Conservation (phyloP, 192 early-diverging fungal genomes). For the Dissophora ornata region DNA sequence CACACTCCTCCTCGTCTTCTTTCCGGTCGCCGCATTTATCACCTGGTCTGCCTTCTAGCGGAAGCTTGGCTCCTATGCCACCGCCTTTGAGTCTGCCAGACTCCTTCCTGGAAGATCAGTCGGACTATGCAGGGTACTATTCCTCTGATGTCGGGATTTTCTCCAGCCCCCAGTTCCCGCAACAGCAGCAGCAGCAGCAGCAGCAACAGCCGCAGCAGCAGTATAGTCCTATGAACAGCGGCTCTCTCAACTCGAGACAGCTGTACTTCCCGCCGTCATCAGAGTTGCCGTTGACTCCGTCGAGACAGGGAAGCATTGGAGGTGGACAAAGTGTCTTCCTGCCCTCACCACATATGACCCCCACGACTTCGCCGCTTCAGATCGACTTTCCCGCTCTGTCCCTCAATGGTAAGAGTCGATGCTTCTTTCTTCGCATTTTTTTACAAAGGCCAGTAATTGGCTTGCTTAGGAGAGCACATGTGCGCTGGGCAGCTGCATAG, state of each 20-base stretch:
- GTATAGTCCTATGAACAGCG: constrained; percentile 6
- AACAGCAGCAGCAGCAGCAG: constrained; percentile 1
- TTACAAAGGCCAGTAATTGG: too few species aligned
- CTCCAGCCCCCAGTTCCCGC: constrained; percentile 17
- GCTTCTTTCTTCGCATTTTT: too few species aligned
- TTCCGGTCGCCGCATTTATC: constrained; percentile 40
- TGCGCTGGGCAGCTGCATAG: too few species aligned
- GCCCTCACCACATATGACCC: constrained; percentile 45
- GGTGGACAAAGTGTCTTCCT: constrained; percentile 6
- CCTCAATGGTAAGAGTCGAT: constrained; percentile 35
- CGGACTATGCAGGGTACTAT: constrained; percentile 47
- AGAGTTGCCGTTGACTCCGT: constrained; percentile 2
- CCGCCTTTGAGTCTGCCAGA: constrained; percentile 43
- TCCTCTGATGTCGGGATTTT: constrained; percentile 47
- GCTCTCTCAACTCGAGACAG: constrained; percentile 9
- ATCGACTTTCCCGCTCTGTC: constrained; percentile 40
- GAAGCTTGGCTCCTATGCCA: constrained; percentile 6
- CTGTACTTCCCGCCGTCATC: neutral
- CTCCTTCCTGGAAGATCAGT: constrained; percentile 43
- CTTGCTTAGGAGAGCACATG: too few species aligned
- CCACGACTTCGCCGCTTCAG: constrained; percentile 31
- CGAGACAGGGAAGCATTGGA: constrained; percentile 6
- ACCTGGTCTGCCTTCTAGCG: constrained; percentile 21
- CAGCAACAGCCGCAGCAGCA: constrained; percentile 11
- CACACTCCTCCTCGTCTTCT: constrained; percentile 24